Percentiles rank a stretch among this genome's conserved stretches.
Conservation (phyloP, 495 filamentous ascomycete genomes). For the Podospora fimiseda region DNA sequence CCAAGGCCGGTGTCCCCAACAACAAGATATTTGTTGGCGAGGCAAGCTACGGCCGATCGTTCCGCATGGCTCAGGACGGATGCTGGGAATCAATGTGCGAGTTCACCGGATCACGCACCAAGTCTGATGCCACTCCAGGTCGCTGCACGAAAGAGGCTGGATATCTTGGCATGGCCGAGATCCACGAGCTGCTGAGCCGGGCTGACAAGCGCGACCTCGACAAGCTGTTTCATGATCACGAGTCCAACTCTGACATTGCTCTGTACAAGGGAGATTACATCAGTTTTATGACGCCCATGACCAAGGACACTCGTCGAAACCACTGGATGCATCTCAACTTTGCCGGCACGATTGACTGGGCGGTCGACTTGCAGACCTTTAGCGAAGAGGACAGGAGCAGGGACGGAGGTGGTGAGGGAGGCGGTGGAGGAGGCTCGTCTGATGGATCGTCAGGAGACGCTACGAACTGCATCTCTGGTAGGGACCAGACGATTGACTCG, state of each 20-base stretch:
- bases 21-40: slow-evolving; percentile 37
- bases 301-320: slow-evolving; percentile 9
- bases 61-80: slow-evolving; percentile 18
- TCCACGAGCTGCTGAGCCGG: slow-evolving; percentile 21
- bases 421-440: too few relatives aligned
- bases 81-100: slow-evolving; percentile 12
- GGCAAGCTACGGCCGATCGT: slow-evolving; percentile 34
- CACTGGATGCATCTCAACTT: slow-evolving; percentile 16
- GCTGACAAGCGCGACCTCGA: neutral
- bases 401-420: too few relatives aligned
- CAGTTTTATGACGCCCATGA: slow-evolving; percentile 30
- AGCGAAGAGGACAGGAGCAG: neutral
- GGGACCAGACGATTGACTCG: too few relatives aligned
- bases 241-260: slow-evolving; percentile 30
- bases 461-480: too few relatives aligned
- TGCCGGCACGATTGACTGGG: slow-evolving; percentile 24
- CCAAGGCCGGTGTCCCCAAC: slow-evolving; percentile 42
- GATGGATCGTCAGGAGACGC: too few relatives aligned
- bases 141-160: slow-evolving; percentile 34
- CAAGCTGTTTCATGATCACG: neutral
- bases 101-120: slow-evolving; percentile 7
- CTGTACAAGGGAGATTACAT: slow-evolving; percentile 41
- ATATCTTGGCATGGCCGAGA: slow-evolving; percentile 34
- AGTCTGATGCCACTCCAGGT: slow-evolving; percentile 21
- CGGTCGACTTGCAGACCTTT: slow-evolving; percentile 20